A percentile compares a stretch with the other conserved stretches of the same genome.
Conservation (phyloP, 257 asterid genomes). For the Ballota nigra region DNA sequence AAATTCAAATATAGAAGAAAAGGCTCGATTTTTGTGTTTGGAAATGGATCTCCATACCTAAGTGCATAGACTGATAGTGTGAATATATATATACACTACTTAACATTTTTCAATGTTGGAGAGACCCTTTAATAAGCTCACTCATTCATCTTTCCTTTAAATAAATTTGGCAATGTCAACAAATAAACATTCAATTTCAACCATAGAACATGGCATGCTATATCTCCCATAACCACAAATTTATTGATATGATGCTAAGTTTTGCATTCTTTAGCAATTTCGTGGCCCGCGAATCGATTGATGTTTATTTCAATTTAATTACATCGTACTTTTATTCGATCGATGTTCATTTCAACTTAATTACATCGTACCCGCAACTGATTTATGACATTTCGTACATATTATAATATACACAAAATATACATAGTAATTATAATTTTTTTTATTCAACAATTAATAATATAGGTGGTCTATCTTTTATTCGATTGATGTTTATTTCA, state of each 20-base stretch:
- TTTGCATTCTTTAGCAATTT: not conserved
- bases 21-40: not conserved
- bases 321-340: not conserved
- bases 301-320: not conserved
- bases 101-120: not conserved
- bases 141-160: conserved; percentile 32
- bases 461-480: conserved; percentile 73
- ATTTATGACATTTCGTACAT: not conserved
- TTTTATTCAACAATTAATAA: not conserved
- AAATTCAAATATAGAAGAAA: not conserved
- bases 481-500: not conserved
- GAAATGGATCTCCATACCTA: conserved; percentile 23
- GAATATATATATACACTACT: not conserved
- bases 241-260: not conserved
- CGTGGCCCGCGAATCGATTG: not conserved
- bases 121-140: too few species aligned
- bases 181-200: conserved; percentile 27
- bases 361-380: too few species aligned
- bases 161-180: conserved; percentile 21
- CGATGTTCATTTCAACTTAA: too few species aligned
- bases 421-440: too few species aligned
- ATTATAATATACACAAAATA: too few species aligned
- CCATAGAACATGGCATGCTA: conserved; percentile 50
- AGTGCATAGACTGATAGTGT: conserved; percentile 13
- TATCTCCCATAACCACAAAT: conserved; percentile 21